These are phyloP conservation scores for Pichia scutulata DNA, from an alignment of 805 yeast species.

Conservation along the genomic window DNA sequence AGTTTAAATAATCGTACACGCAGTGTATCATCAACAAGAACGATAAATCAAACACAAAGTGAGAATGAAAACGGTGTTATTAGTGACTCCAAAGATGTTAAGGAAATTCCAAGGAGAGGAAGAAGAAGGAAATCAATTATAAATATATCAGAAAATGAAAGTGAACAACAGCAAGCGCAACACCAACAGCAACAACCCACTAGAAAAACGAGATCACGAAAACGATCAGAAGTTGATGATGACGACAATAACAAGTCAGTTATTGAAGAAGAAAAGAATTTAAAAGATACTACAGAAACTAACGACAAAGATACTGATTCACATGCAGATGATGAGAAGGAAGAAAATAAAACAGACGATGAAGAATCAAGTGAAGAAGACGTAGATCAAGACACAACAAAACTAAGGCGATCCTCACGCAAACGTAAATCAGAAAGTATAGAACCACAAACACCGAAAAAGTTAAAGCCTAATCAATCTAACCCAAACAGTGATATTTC, in stretches of 20 bases:
- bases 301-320: neutral
- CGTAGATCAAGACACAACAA: neutral
- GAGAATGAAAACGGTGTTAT: neutral
- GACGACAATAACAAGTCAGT: neutral
- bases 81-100: neutral
- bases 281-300: no score
- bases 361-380: neutral
- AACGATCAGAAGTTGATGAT: neutral
- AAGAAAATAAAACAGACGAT: neutral
- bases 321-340: slow-evolving; percentile 3
- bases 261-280: neutral
- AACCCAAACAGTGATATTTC: neutral
- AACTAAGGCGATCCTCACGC: neutral
- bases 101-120: neutral
- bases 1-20: neutral
- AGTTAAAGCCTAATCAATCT: neutral
- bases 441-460: neutral
- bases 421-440: neutral
- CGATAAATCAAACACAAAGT: neutral
- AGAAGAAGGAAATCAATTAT: neutral
- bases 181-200: neutral
- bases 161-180: neutral
- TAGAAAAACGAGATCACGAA: neutral
- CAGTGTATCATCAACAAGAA: neutral
- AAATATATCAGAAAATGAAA: neutral